A percentile compares a stretch with the other conserved stretches of the same genome.
Conservation (phyloP, 202 grass and related monocot species). For the Miscanthus sacchariflorus region DNA sequence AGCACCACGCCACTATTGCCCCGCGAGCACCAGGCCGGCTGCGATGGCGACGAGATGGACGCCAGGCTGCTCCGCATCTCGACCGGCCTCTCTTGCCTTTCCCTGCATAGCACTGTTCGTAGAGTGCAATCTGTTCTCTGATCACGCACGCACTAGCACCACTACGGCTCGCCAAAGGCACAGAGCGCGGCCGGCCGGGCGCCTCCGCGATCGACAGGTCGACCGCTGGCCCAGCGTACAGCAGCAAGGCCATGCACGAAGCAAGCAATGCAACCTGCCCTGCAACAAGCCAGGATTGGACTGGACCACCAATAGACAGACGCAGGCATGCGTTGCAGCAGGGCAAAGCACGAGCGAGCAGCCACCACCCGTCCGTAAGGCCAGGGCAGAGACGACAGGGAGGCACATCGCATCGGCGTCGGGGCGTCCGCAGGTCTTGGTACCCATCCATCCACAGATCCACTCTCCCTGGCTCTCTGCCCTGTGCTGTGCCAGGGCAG, state of each 20-base stretch:
- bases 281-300: slow-evolving; percentile 24
- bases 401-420: slow-evolving; percentile 16
- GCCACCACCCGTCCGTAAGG: slow-evolving; percentile 12
- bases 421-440: background rate
- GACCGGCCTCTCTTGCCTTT: background rate
- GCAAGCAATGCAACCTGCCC: slow-evolving; percentile 36
- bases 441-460: background rate
- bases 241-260: slow-evolving; percentile 22
- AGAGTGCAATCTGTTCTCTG: slow-evolving; percentile 39
- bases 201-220: slow-evolving; percentile 16
- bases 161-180: background rate
- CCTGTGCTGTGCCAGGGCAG: background rate
- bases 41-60: slow-evolving; percentile 45
- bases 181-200: slow-evolving; percentile 25
- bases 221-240: slow-evolving; percentile 33
- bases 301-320: slow-evolving; percentile 42
- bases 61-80: slow-evolving; percentile 50
- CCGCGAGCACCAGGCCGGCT: background rate
- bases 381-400: background rate
- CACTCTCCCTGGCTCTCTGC: background rate
- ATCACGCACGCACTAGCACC: background rate
- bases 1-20: background rate
- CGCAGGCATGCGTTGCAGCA: background rate
- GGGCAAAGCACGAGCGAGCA: background rate
- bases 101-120: slow-evolving; percentile 51